Percentiles rank a stretch among this genome's conserved stretches.
phyloP scores from a whole-genome alignment of 2,329 filamentous ascomycete genomes.

The Cercospora citrullina region DNA sequence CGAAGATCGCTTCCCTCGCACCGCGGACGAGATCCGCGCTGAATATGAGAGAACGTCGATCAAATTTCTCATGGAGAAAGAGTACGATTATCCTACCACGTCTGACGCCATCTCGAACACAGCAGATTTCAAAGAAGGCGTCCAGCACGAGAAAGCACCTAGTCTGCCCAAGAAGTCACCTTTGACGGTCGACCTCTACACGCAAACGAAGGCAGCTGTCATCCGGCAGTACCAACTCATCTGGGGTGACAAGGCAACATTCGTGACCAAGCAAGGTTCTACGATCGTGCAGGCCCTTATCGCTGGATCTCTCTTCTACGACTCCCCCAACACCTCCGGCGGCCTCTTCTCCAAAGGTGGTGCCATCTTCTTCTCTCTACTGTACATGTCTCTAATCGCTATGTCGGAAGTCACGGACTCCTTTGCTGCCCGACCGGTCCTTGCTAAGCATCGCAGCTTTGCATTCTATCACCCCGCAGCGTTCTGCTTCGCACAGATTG shows the following conservation, averaged over 20 bases:
- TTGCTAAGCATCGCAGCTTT: slow-evolving; percentile 49
- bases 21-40: slow-evolving; percentile 46
- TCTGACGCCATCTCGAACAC: slow-evolving; percentile 53
- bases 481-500: slow-evolving; percentile 56
- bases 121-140: slow-evolving; percentile 55
- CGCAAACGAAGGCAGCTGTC: slow-evolving; percentile 59
- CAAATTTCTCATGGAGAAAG: slow-evolving; percentile 52
- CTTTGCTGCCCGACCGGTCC: slow-evolving; percentile 48
- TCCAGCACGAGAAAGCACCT: slow-evolving; percentile 57
- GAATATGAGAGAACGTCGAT: slow-evolving; percentile 57
- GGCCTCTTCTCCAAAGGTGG: slow-evolving; percentile 66
- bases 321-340: slow-evolving; percentile 57
- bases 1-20: slow-evolving; percentile 48
- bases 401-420: slow-evolving; percentile 66
- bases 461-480: slow-evolving; percentile 41
- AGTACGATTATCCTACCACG: slow-evolving; percentile 59
- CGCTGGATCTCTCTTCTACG: slow-evolving; percentile 67
- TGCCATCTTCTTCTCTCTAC: slow-evolving; percentile 63
- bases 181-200: slow-evolving; percentile 55
- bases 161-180: slow-evolving; percentile 56
- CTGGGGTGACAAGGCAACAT: slow-evolving; percentile 64
- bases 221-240: slow-evolving; percentile 65
- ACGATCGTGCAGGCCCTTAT: slow-evolving; percentile 63
- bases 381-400: slow-evolving; percentile 63
- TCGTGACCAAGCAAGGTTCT: slow-evolving; percentile 62